Conservation (phyloP, 257 asterid genomes). For the Solanum chaucha region DNA sequence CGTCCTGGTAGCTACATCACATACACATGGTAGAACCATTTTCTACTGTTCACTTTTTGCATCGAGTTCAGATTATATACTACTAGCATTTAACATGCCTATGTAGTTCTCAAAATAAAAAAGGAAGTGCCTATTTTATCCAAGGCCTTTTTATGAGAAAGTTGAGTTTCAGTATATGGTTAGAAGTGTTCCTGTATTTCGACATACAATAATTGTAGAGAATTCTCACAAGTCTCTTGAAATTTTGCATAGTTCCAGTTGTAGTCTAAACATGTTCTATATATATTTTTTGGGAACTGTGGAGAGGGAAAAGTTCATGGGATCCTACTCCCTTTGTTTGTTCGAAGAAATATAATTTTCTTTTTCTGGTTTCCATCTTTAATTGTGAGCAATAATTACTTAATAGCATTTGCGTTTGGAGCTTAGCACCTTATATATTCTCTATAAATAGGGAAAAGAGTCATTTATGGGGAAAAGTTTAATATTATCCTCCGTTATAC, state of each 20-base stretch:
- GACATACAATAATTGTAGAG: neutral
- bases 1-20: neutral
- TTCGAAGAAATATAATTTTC: neutral
- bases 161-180: neutral
- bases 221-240: neutral
- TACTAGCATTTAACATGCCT: neutral
- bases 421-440: no score
- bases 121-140: neutral
- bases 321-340: no score
- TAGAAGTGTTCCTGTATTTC: neutral
- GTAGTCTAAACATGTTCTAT: neutral
- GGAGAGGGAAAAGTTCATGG: no score
- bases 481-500: neutral
- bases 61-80: neutral
- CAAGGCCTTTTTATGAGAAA: neutral
- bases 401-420: neutral
- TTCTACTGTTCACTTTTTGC: neutral
- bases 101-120: neutral
- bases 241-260: neutral
- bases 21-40: neutral
- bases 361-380: neutral
- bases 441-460: no score
- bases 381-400: neutral
- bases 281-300: neutral
- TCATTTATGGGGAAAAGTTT: neutral